These are phyloP conservation scores for Lichtheimia ramosa DNA, from an alignment of 371 early-diverging fungal species.

Conservation along the genomic window DNA sequence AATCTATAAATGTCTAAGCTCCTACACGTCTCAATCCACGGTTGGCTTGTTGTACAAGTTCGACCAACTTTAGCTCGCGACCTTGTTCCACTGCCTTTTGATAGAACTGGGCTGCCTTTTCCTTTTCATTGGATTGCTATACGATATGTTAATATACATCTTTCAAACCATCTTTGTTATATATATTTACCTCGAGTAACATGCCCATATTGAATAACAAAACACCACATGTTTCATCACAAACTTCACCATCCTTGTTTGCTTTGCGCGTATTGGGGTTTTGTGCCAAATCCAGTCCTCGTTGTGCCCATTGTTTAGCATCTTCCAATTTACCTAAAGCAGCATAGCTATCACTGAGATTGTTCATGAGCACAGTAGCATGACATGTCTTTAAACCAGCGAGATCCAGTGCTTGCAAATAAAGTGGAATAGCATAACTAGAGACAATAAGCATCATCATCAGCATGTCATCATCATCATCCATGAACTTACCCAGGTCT, in stretches of 20 bases:
- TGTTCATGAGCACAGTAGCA: constrained; percentile 57
- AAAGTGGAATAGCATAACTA: constrained; percentile 62
- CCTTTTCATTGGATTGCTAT: constrained; percentile 37
- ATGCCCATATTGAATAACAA: constrained; percentile 63
- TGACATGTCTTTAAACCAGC: constrained; percentile 45
- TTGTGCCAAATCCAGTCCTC: constrained; percentile 53
- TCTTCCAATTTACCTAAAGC: constrained; percentile 53
- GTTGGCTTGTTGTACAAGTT: constrained; percentile 37
- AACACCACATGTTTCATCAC: constrained; percentile 61
- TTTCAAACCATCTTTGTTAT: too few relatives aligned
- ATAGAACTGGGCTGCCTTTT: constrained; percentile 32
- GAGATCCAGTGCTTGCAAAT: constrained; percentile 56
- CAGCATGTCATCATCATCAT: neutral
- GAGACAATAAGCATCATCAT: too few relatives aligned
- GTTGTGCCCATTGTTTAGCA: constrained; percentile 62
- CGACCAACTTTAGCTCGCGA: constrained; percentile 25
- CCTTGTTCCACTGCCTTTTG: constrained; percentile 33
- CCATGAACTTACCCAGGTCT: constrained; percentile 44
- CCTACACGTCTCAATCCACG: constrained; percentile 29
- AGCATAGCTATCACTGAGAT: constrained; percentile 60
- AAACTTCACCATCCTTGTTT: constrained; percentile 44
- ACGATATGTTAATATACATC: neutral
- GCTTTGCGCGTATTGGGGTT: constrained; percentile 47
- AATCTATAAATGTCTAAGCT: neutral
- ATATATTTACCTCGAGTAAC: constrained; percentile 56